phyloP scores from a whole-genome alignment of 805 yeast genomes.

The Hanseniaspora jakobsenii region DNA sequence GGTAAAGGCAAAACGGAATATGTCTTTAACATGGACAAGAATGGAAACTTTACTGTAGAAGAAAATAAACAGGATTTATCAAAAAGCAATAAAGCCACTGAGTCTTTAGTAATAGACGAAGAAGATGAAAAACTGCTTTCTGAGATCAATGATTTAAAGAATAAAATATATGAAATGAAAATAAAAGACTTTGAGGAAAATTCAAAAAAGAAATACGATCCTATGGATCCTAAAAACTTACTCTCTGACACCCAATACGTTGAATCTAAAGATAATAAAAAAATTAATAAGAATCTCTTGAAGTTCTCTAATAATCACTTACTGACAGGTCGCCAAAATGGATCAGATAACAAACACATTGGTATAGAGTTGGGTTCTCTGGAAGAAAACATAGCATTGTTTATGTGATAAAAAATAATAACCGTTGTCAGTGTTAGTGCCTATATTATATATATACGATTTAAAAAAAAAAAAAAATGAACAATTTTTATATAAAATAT shows the following conservation, averaged over 20 bases:
- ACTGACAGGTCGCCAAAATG: background rate
- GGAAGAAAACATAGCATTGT: slow-evolving; percentile 13
- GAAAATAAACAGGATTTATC: slow-evolving; percentile 31
- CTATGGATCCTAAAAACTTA: slow-evolving; percentile 27
- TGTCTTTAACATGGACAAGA: slow-evolving; percentile 58
- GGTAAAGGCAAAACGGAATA: slow-evolving; percentile 70
- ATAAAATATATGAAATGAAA: slow-evolving; percentile 20
- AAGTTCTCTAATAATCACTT: too few species aligned
- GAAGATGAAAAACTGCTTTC: slow-evolving; percentile 29
- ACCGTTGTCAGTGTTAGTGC: background rate
- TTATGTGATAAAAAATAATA: slow-evolving; percentile 12
- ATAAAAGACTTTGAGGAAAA: slow-evolving; percentile 8
- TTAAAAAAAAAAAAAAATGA: too few species aligned
- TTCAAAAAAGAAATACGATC: slow-evolving; percentile 16
- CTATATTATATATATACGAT: background rate
- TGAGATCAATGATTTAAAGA: slow-evolving; percentile 26
- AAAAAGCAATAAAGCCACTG: slow-evolving; percentile 22
- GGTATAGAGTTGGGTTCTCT: slow-evolving; percentile 7
- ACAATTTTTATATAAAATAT: too few species aligned
- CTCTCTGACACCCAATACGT: slow-evolving; percentile 28
- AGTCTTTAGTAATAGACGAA: slow-evolving; percentile 25
- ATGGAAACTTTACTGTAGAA: slow-evolving; percentile 64
- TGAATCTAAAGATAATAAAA: too few species aligned
- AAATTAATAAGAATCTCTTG: too few species aligned
- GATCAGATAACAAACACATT: background rate